phyloP scores from a whole-genome alignment of 768 basidiomycete genomes.

The Galerina sulciceps region DNA sequence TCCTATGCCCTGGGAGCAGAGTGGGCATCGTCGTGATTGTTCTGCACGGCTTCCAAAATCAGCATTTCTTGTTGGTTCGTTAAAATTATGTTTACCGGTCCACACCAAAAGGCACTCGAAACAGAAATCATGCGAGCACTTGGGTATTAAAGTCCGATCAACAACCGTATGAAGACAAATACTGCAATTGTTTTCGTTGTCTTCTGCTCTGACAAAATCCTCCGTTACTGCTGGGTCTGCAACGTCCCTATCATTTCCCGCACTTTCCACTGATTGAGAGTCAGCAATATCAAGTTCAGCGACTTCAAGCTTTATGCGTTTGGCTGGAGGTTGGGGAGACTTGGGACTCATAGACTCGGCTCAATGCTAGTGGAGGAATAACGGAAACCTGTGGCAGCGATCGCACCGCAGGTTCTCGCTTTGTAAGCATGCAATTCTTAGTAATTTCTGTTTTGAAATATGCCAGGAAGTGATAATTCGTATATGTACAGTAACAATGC shows the following conservation, averaged over 20 bases:
- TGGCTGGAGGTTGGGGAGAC: slow-evolving; percentile 34
- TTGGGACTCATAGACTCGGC: slow-evolving; percentile 12
- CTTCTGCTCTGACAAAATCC: slow-evolving; percentile 4
- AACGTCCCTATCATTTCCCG: background rate
- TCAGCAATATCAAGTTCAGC: background rate
- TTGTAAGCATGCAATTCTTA: background rate
- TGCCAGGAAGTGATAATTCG: background rate
- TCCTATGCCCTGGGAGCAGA: slow-evolving; percentile 71
- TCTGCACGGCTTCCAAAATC: slow-evolving; percentile 39
- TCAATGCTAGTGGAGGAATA: background rate
- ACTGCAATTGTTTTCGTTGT: slow-evolving; percentile 55
- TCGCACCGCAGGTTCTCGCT: background rate
- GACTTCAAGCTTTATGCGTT: slow-evolving; percentile 35
- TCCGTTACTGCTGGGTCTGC: background rate
- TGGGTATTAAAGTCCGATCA: slow-evolving; percentile 82
- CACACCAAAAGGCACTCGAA: slow-evolving; percentile 89
- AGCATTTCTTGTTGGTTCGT: background rate
- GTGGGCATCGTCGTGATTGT: slow-evolving; percentile 79
- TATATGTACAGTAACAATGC: slow-evolving; percentile 4
- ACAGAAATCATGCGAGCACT: slow-evolving; percentile 92
- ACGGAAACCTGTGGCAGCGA: background rate
- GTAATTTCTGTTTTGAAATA: background rate
- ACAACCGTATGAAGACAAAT: slow-evolving; percentile 82
- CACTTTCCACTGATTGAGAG: background rate
- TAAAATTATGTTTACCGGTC: slow-evolving; percentile 59